These are phyloP conservation scores for Linnemannia exigua DNA, from an alignment of 192 early-diverging fungal genomes.

Conservation along the genomic window DNA sequence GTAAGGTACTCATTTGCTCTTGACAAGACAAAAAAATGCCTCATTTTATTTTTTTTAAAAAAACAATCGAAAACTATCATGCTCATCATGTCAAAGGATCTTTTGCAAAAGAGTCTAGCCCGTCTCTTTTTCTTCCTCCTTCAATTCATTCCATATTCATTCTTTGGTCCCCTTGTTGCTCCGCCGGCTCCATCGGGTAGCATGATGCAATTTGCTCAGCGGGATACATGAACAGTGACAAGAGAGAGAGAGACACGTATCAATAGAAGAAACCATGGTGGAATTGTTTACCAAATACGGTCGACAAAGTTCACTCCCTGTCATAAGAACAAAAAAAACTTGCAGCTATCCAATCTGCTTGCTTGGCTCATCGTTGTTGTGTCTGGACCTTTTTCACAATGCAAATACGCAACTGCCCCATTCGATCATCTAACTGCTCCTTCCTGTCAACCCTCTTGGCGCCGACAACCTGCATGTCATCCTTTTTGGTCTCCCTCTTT, in stretches of 20 bases:
- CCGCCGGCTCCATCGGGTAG: not conserved
- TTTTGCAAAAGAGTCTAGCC: not conserved
- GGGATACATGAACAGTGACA: not conserved
- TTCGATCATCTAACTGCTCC: no score
- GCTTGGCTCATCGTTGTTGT: no score
- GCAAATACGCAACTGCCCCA: no score
- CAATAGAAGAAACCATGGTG: not conserved
- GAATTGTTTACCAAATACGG: constrained; percentile 1
- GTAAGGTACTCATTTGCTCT: not conserved
- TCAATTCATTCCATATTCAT: not conserved
- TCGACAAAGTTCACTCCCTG: not conserved
- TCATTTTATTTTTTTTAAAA: not conserved
- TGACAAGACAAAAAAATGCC: not conserved
- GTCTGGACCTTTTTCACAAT: no score
- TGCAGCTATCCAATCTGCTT: not conserved
- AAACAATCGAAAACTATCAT: not conserved
- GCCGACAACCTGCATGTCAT: no score
- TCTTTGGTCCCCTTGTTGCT: not conserved
- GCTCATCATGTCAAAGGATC: no score
- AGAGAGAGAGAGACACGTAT: not conserved
- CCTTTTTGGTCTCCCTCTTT: not conserved
- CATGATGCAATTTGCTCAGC: not conserved
- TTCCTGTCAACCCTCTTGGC: no score
- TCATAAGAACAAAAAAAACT: not conserved
- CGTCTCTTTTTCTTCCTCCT: not conserved